Conservation (phyloP, 108 stramenopile genomes). For the Nannochloropsis gaditana region DNA sequence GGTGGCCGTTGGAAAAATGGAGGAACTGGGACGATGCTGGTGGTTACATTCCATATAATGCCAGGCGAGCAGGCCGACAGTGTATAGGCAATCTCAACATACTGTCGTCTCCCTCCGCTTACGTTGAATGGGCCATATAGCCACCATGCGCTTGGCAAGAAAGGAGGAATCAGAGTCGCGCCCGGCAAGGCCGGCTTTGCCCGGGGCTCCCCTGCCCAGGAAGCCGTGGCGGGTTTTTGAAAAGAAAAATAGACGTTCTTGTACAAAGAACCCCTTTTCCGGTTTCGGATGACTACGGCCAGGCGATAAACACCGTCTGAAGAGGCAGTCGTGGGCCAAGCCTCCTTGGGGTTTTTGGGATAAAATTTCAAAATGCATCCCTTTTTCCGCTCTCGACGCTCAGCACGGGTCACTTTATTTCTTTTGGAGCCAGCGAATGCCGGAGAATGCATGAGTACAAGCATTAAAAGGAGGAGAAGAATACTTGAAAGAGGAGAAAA, state of each 20-base stretch:
- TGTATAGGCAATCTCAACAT: neutral
- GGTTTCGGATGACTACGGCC: neutral
- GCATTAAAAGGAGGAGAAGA: no score
- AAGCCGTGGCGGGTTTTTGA: neutral
- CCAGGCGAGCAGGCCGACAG: neutral
- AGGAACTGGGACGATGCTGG: no score
- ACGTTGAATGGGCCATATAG: neutral
- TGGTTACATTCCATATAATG: neutral
- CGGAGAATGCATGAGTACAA: no score
- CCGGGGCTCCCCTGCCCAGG: neutral
- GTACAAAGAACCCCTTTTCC: neutral
- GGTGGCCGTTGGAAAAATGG: no score
- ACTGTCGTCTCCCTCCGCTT: neutral
- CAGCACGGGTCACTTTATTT: no score
- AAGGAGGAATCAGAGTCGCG: neutral
- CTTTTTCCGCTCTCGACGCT: neutral
- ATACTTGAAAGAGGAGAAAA: no score
- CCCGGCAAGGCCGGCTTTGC: neutral
- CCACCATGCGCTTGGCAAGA: neutral
- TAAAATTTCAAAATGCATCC: neutral
- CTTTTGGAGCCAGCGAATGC: no score
- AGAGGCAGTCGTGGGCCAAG: neutral
- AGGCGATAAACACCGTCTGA: neutral
- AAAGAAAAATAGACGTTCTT: neutral
- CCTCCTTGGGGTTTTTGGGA: neutral